These are phyloP conservation scores for Hysterium pulicare DNA, from an alignment of 2,329 filamentous ascomycete genomes.

Conservation along the genomic window DNA sequence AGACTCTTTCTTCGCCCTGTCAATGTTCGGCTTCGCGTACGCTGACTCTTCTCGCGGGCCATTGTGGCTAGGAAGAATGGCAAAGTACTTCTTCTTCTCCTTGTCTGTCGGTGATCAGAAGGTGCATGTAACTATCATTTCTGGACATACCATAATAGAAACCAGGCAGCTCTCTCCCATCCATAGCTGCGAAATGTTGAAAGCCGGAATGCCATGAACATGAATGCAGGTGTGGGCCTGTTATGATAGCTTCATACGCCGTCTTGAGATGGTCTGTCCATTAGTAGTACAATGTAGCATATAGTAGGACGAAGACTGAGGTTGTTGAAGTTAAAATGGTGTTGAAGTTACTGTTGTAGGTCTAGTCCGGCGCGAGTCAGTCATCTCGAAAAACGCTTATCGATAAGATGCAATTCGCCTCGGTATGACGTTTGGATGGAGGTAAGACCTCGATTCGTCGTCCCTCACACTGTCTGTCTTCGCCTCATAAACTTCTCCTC, in stretches of 20 bases:
- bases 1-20: slow-evolving; percentile 25
- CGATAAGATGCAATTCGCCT: neutral
- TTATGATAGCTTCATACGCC: too few species aligned
- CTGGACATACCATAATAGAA: slow-evolving; percentile 42
- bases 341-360: too few species aligned
- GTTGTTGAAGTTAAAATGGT: too few species aligned
- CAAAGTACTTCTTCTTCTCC: slow-evolving; percentile 51
- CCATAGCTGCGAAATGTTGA: slow-evolving; percentile 26
- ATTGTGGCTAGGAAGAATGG: slow-evolving; percentile 39
- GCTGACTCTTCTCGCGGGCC: slow-evolving; percentile 30
- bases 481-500: too few species aligned
- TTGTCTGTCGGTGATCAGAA: slow-evolving; percentile 27
- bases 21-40: slow-evolving; percentile 42
- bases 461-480: too few species aligned
- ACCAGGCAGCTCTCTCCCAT: slow-evolving; percentile 44
- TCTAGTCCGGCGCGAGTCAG: too few species aligned
- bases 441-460: neutral
- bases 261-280: too few species aligned
- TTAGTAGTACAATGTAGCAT: too few species aligned
- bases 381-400: slow-evolving; percentile 3
- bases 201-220: slow-evolving; percentile 1
- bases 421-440: slow-evolving; percentile 1
- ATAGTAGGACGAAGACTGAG: too few species aligned
- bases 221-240: too few species aligned
- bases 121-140: neutral